phyloP scores from a whole-genome alignment of 495 filamentous ascomycete species.

The Aspergillus nanangensis region DNA sequence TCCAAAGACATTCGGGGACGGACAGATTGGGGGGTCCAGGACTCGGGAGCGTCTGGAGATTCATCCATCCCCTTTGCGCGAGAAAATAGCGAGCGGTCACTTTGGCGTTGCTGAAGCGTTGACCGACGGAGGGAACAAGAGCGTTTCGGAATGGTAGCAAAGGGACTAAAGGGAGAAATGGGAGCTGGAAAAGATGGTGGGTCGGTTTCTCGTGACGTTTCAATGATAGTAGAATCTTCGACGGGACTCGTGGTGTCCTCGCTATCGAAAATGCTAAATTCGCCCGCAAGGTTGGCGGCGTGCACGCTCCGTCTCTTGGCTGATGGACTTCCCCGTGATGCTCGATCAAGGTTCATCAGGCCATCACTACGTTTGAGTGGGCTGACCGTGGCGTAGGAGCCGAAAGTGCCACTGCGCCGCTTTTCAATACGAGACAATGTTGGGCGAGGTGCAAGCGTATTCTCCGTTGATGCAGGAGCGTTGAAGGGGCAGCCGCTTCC shows the following conservation, averaged over 20 bases:
- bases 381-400: slow-evolving; percentile 60
- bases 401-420: slow-evolving; percentile 43
- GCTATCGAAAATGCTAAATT: slow-evolving; percentile 68
- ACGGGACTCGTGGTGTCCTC: slow-evolving; percentile 17
- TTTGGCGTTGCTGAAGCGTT: slow-evolving; percentile 78
- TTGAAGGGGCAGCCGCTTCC: slow-evolving; percentile 39
- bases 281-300: slow-evolving; percentile 51
- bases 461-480: slow-evolving; percentile 40
- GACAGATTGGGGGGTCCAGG: slow-evolving; percentile 35
- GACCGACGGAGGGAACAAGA: slow-evolving; percentile 76
- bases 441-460: slow-evolving; percentile 42
- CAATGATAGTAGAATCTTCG: slow-evolving; percentile 21
- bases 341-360: slow-evolving; percentile 78
- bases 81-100: slow-evolving; percentile 56
- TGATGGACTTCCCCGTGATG: slow-evolving; percentile 73
- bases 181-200: slow-evolving; percentile 18
- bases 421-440: slow-evolving; percentile 42
- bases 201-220: slow-evolving; percentile 23
- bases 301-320: slow-evolving; percentile 84
- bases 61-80: slow-evolving; percentile 39
- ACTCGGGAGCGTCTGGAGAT: slow-evolving; percentile 21
- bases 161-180: slow-evolving; percentile 31
- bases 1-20: slow-evolving; percentile 75
- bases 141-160: slow-evolving; percentile 43
- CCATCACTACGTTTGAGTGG: slow-evolving; percentile 91